A percentile compares a stretch with the other conserved stretches of the same genome.
These are phyloP conservation scores for Mantamonas sphyraenae DNA, from an alignment of 78 protist genomes.

Conservation along the genomic window DNA sequence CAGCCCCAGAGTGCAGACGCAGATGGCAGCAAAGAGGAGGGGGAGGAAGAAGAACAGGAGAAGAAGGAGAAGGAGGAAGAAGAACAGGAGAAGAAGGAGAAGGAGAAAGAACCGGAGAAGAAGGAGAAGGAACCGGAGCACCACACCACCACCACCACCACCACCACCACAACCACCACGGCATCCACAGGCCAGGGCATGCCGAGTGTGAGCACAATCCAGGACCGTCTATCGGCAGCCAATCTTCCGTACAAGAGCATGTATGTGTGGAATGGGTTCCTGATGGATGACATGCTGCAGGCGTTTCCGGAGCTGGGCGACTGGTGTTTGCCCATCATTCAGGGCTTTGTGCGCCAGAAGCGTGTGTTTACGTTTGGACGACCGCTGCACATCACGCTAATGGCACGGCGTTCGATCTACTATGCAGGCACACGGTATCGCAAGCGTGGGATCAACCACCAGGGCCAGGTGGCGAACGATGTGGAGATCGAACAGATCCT, in stretches of 20 bases:
- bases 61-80: not conserved
- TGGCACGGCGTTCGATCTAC: slow-evolving; percentile 84
- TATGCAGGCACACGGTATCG: slow-evolving; percentile 95
- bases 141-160: not conserved
- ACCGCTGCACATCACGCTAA: slow-evolving; percentile 65
- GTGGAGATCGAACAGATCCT: slow-evolving; percentile 95
- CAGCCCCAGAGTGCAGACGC: too few species aligned
- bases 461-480: slow-evolving; percentile 93
- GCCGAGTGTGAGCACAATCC: too few species aligned
- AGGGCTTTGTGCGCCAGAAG: slow-evolving; percentile 74
- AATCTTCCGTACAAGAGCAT: slow-evolving; percentile 29
- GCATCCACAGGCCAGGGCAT: not conserved
- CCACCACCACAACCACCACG: too few species aligned
- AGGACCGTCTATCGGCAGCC: too few species aligned
- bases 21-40: not conserved
- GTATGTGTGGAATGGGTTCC: slow-evolving; percentile 83
- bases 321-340: slow-evolving; percentile 73
- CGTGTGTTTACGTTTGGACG: not conserved
- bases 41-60: not conserved
- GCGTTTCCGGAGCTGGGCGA: not conserved
- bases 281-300: too few species aligned
- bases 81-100: not conserved
- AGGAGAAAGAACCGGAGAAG: too few species aligned
- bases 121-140: too few species aligned
- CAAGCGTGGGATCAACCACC: slow-evolving; percentile 86